A percentile compares a stretch with the other conserved stretches of the same genome.
Evolutionary conservation across 768 basidiomycete genomes (phyloP).

Genomic region (Russula ochroleuca): DNA sequence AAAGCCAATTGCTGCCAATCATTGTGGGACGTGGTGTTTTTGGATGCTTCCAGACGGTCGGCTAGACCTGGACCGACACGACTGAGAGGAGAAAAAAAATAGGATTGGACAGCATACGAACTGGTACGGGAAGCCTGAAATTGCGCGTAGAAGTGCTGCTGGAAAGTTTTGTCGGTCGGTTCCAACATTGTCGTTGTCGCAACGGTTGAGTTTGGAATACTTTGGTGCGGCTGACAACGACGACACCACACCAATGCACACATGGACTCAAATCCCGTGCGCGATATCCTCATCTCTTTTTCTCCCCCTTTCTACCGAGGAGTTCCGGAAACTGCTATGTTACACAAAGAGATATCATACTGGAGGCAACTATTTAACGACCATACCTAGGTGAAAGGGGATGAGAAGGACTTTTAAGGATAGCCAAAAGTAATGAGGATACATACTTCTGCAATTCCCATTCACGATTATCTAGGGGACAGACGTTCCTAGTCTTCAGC

Average conservation of each 20-base stretch:
- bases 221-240: background rate
- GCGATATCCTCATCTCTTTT: background rate
- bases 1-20: constrained; percentile 10
- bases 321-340: constrained; percentile 5
- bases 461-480: constrained; percentile 91
- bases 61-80: constrained; percentile 42
- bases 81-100: constrained; percentile 1
- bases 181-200: constrained; percentile 32
- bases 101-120: constrained; percentile 35
- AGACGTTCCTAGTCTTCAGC: constrained; percentile 97
- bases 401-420: background rate
- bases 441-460: constrained; percentile 96
- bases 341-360: constrained; percentile 19
- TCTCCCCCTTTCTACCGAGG: background rate
- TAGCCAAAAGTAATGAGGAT: background rate
- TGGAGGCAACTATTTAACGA: constrained; percentile 32
- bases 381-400: constrained; percentile 37
- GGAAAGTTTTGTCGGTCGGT: constrained; percentile 40
- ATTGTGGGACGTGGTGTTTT: constrained; percentile 31
- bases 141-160: constrained; percentile 46
- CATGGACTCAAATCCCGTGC: background rate
- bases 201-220: background rate
- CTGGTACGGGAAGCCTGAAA: constrained; percentile 51
- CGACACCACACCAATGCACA: background rate
- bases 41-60: constrained; percentile 43